Evolutionary conservation across 306 rosid genomes (phyloP).

Genomic region (Crotalaria pallida): DNA sequence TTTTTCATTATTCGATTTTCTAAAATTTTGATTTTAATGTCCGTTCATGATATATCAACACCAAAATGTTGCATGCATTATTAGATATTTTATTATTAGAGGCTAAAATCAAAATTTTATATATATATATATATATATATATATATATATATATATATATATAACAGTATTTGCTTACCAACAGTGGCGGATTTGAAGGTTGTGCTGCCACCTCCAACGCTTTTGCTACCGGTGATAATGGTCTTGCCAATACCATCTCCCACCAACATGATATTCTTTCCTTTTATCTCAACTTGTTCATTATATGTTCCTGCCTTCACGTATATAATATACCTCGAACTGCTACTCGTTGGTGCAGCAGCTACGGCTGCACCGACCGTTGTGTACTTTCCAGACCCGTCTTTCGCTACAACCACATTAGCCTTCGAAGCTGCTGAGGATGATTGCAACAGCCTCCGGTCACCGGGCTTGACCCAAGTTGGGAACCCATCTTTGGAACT

Average conservation of each 20-base stretch:
- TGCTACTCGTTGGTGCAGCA: slow-evolving; percentile 44
- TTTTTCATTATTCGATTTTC: no score
- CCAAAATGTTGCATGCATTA: no score
- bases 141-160: no score
- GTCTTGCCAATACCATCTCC: slow-evolving; percentile 90
- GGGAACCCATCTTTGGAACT: slow-evolving; percentile 49
- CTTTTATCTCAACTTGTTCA: slow-evolving; percentile 58
- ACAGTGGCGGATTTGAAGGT: slow-evolving; percentile 80
- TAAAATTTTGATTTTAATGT: no score
- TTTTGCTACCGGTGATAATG: slow-evolving; percentile 73
- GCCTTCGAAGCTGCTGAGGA: slow-evolving; percentile 48
- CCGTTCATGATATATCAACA: no score
- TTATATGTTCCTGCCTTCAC: slow-evolving; percentile 69
- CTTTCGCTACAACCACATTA: slow-evolving; percentile 60
- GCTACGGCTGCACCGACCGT: slow-evolving; percentile 47
- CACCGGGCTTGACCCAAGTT: slow-evolving; percentile 65
- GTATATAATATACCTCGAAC: slow-evolving; percentile 65
- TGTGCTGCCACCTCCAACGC: slow-evolving; percentile 84
- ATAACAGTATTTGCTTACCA: slow-evolving; percentile 49
- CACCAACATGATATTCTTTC: slow-evolving; percentile 56
- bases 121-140: no score
- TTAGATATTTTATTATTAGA: no score
- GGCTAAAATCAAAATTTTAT: no score
- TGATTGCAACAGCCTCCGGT: slow-evolving; percentile 58
- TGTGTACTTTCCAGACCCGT: slow-evolving; percentile 64